Evolutionary conservation across 352 stramenopile species (phyloP).

Genomic region (Phytophthora quininea): DNA sequence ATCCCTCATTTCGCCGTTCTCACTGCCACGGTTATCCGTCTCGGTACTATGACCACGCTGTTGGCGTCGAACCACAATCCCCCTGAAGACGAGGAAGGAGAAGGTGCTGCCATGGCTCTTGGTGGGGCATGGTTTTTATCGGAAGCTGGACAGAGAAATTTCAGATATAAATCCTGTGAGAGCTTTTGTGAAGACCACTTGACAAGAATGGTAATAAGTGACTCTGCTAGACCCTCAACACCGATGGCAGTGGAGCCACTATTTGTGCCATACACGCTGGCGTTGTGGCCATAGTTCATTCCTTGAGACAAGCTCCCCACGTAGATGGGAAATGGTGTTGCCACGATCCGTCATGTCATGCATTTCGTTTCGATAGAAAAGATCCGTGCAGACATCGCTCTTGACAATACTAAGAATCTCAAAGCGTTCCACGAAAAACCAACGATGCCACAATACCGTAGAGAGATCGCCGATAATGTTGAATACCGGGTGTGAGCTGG

Average conservation of each 20-base stretch:
- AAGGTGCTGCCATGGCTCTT: constrained; percentile 27
- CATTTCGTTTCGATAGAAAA: constrained; percentile 70
- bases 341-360: constrained; percentile 36
- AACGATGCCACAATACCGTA: constrained; percentile 88
- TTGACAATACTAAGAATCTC: constrained; percentile 81
- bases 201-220: constrained; percentile 57
- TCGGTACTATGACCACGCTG: constrained; percentile 43
- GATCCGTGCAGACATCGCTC: constrained; percentile 60
- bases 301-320: constrained; percentile 30
- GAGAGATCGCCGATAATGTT: constrained; percentile 89
- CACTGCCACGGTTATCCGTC: constrained; percentile 20
- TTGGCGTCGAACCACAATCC: constrained; percentile 43
- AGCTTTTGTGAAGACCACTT: constrained; percentile 85
- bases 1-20: constrained; percentile 30
- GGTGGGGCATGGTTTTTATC: constrained; percentile 26
- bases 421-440: constrained; percentile 90
- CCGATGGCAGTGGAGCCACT: constrained; percentile 44
- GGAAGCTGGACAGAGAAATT: constrained; percentile 59
- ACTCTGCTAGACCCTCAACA: constrained; percentile 62
- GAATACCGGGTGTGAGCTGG: constrained; percentile 84
- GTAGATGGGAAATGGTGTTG: constrained; percentile 34
- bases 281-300: constrained; percentile 41
- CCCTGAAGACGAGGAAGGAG: constrained; percentile 19
- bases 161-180: constrained; percentile 80
- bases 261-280: constrained; percentile 40